phyloP scores from a whole-genome alignment of 306 rosid species.

The Quercus engelmannii region DNA sequence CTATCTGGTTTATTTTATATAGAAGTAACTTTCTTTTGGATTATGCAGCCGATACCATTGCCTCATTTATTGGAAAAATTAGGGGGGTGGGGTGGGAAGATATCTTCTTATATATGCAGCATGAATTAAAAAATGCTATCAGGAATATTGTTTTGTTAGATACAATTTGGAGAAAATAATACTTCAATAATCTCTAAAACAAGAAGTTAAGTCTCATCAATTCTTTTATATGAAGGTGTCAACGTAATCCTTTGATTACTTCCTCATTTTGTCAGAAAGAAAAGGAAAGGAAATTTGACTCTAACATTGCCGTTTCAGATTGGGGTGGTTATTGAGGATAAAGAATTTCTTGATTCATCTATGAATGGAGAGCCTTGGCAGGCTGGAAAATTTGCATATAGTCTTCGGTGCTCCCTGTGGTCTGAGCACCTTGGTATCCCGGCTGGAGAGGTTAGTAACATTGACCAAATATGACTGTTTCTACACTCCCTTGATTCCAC shows the following conservation, averaged over 20 bases:
- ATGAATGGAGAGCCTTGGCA: slow-evolving; percentile 93
- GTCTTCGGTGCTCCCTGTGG: slow-evolving; percentile 88
- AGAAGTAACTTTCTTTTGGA: neutral
- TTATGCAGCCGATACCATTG: neutral
- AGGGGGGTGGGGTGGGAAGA: too few species aligned
- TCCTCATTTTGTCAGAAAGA: neutral
- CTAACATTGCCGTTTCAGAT: slow-evolving; percentile 47
- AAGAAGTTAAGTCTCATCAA: neutral
- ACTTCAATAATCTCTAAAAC: neutral
- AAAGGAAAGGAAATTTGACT: neutral
- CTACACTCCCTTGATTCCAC: neutral
- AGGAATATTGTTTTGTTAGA: neutral
- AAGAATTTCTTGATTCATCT: slow-evolving; percentile 55
- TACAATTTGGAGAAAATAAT: neutral
- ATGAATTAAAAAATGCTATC: neutral
- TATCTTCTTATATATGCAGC: neutral
- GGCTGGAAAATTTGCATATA: slow-evolving; percentile 83
- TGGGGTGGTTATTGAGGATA: slow-evolving; percentile 83
- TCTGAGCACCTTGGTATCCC: slow-evolving; percentile 92
- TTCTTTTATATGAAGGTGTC: neutral
- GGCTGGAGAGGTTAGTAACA: slow-evolving; percentile 60
- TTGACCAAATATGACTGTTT: neutral
- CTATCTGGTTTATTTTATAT: neutral
- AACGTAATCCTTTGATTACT: neutral
- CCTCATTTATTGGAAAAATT: neutral